These are phyloP conservation scores for Dioszegia hungarica DNA, from an alignment of 768 basidiomycete genomes.

Conservation along the genomic window DNA sequence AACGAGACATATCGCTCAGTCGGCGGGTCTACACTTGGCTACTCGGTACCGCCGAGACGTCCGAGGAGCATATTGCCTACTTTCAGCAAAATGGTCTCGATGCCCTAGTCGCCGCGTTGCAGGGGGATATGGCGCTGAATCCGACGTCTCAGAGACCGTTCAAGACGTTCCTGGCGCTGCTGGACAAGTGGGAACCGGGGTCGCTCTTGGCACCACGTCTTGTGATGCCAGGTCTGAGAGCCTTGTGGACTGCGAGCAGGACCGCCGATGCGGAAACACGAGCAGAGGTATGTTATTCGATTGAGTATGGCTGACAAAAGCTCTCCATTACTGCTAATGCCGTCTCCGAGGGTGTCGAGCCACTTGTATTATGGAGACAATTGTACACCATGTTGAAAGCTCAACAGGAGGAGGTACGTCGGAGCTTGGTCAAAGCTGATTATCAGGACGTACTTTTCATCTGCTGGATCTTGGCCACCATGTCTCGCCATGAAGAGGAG, in stretches of 20 bases:
- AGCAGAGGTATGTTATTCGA: conserved; percentile 50
- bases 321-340: conserved; percentile 76
- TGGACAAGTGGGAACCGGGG: conserved; percentile 98
- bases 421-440: not conserved
- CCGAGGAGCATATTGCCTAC: conserved; percentile 68
- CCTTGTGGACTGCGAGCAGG: conserved; percentile 55
- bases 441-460: conserved; percentile 53
- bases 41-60: conserved; percentile 72
- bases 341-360: conserved; percentile 75
- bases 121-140: conserved; percentile 51
- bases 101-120: conserved; percentile 65
- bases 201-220: conserved; percentile 69
- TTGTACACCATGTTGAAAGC: conserved; percentile 53
- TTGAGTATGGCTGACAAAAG: conserved; percentile 50
- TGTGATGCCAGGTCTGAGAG: conserved; percentile 72
- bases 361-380: conserved; percentile 76
- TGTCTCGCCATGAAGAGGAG: conserved; percentile 81
- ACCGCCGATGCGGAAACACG: conserved; percentile 30
- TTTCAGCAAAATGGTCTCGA: conserved; percentile 67
- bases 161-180: conserved; percentile 87
- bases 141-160: conserved; percentile 63
- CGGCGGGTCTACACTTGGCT: conserved; percentile 91
- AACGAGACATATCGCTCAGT: conserved; percentile 87
- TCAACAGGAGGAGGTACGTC: conserved; percentile 10
- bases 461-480: conserved; percentile 66